Evolutionary conservation across 208 protist genomes (phyloP).

Genomic region (Naegleria gruberi): DNA sequence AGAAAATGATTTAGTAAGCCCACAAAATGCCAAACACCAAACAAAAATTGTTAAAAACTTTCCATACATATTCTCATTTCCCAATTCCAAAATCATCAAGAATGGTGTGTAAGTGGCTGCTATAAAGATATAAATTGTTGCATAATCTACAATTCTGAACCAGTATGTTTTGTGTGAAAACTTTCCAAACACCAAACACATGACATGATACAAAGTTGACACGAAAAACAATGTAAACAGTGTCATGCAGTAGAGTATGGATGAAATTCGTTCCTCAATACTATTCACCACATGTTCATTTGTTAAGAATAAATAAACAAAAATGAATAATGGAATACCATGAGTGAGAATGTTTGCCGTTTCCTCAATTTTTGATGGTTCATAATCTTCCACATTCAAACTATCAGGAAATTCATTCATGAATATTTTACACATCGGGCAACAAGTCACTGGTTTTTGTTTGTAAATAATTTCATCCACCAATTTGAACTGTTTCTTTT

Average conservation of each 20-base stretch:
- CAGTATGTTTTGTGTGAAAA: neutral
- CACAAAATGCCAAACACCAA: neutral
- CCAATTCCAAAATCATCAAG: neutral
- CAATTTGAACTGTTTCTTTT: neutral
- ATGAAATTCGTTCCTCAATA: neutral
- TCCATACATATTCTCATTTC: neutral
- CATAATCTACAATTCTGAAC: neutral
- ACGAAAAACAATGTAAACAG: neutral
- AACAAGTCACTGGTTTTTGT: neutral
- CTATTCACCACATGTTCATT: neutral
- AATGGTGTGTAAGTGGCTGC: neutral
- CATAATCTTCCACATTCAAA: neutral
- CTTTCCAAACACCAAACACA: neutral
- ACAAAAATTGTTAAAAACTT: neutral
- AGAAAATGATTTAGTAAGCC: neutral
- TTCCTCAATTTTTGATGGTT: neutral
- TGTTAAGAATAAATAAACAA: neutral
- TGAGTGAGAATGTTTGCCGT: neutral
- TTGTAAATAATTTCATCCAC: neutral
- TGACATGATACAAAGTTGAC: neutral
- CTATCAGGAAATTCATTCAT: neutral
- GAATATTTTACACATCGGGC: neutral
- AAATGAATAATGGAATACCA: neutral
- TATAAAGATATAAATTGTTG: neutral
- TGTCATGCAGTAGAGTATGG: neutral